Percentiles rank a stretch among this genome's conserved stretches.
phyloP scores from a whole-genome alignment of 345 rosid genomes.

The Lepidium didymum region DNA sequence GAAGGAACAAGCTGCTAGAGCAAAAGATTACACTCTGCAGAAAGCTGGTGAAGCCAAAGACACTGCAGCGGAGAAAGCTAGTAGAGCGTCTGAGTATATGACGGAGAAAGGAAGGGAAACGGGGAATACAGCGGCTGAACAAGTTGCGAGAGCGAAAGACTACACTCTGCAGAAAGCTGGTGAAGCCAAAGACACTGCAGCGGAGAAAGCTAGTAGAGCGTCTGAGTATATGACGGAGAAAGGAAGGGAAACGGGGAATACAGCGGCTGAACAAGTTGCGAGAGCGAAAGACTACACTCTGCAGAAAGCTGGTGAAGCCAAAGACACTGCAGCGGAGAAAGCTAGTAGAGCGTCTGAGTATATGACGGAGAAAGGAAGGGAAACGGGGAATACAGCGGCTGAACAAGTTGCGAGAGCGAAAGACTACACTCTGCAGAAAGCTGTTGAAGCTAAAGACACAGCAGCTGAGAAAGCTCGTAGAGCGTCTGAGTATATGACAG shows the following conservation, averaged over 20 bases:
- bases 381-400: constrained; percentile 13
- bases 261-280: background rate
- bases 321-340: constrained; percentile 29
- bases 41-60: constrained; percentile 26
- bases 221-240: constrained; percentile 24
- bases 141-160: constrained; percentile 17
- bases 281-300: background rate
- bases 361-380: constrained; percentile 31
- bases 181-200: constrained; percentile 21
- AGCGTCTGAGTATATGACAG: constrained; percentile 24
- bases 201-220: constrained; percentile 19
- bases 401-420: constrained; percentile 22
- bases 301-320: constrained; percentile 23
- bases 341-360: constrained; percentile 25
- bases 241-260: constrained; percentile 1
- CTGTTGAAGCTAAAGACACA: constrained; percentile 32
- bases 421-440: background rate
- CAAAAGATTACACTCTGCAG: constrained; percentile 23
- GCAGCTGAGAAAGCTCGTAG: constrained; percentile 27
- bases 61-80: constrained; percentile 18
- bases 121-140: background rate
- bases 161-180: constrained; percentile 22
- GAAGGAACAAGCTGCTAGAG: constrained; percentile 24
- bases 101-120: constrained; percentile 29
- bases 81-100: constrained; percentile 3